Conservation (phyloP, 2,329 filamentous ascomycete species). For the Fusarium phyllophilum region DNA sequence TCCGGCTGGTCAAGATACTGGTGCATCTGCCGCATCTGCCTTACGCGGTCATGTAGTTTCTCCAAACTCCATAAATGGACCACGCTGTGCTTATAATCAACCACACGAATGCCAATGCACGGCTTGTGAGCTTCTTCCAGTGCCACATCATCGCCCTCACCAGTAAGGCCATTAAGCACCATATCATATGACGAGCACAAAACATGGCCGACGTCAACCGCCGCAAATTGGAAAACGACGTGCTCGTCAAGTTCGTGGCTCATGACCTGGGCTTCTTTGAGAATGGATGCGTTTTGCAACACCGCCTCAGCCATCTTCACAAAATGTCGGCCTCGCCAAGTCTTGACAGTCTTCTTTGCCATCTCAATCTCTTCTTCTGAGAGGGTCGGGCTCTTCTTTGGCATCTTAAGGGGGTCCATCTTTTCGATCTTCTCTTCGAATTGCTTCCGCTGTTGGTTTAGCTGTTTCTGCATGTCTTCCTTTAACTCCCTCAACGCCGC, state of each 20-base stretch:
- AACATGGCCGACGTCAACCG: slow-evolving; percentile 88
- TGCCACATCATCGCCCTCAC: slow-evolving; percentile 83
- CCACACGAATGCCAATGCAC: slow-evolving; percentile 87
- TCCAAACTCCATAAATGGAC: slow-evolving; percentile 95
- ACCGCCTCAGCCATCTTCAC: slow-evolving; percentile 94
- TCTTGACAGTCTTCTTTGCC: slow-evolving; percentile 72
- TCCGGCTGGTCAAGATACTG: slow-evolving; percentile 96
- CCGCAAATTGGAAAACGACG: slow-evolving; percentile 93
- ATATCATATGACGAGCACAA: slow-evolving; percentile 96
- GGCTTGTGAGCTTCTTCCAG: slow-evolving; percentile 87
- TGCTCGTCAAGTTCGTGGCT: slow-evolving; percentile 94
- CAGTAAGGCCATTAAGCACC: slow-evolving; percentile 88
- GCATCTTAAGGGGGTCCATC: slow-evolving; percentile 71
- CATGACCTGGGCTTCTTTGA: slow-evolving; percentile 98
- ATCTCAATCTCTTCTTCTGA: slow-evolving; percentile 77
- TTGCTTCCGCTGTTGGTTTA: slow-evolving; percentile 83
- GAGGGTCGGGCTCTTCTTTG: slow-evolving; percentile 70
- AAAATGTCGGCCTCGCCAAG: slow-evolving; percentile 87
- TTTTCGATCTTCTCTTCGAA: slow-evolving; percentile 88
- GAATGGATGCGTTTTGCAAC: slow-evolving; percentile 82
- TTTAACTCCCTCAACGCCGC: slow-evolving; percentile 81
- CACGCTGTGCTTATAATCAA: slow-evolving; percentile 88
- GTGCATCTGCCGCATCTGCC: slow-evolving; percentile 95
- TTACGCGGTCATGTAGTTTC: slow-evolving; percentile 87
- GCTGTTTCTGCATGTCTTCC: slow-evolving; percentile 86